Conservation (phyloP, 257 asterid species). For the Forsythia viridissima region DNA sequence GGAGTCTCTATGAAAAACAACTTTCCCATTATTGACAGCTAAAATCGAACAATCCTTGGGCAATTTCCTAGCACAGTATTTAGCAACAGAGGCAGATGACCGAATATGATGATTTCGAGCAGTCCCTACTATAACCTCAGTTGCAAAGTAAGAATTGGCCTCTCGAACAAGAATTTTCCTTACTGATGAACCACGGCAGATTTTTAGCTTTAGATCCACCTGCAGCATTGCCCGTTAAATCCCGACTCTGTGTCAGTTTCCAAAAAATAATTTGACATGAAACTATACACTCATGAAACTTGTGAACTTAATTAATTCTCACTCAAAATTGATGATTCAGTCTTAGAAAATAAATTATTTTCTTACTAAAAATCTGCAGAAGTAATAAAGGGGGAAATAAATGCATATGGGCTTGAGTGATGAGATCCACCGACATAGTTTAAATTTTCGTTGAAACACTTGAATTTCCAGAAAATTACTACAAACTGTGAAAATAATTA, state of each 20-base stretch:
- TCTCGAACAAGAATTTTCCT: constrained; percentile 77
- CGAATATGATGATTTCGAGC: constrained; percentile 66
- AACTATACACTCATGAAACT: too few species aligned
- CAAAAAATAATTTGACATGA: not conserved
- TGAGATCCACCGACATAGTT: constrained; percentile 50
- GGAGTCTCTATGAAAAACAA: constrained; percentile 64
- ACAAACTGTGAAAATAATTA: constrained; percentile 11
- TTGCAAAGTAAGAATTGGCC: constrained; percentile 68
- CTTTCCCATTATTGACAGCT: constrained; percentile 80
- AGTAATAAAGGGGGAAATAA: constrained; percentile 31
- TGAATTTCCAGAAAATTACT: not conserved
- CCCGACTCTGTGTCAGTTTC: not conserved
- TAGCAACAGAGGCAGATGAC: constrained; percentile 77
- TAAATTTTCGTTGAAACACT: not conserved
- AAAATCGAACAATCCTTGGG: constrained; percentile 66
- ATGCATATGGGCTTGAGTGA: constrained; percentile 11
- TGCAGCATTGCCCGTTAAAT: constrained; percentile 33
- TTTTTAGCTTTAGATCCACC: constrained; percentile 96
- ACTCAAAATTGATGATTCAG: not conserved
- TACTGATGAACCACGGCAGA: constrained; percentile 85
- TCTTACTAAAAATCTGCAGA: constrained; percentile 5
- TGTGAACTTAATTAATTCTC: not conserved
- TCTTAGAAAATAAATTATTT: not conserved
- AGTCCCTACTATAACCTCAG: constrained; percentile 76
- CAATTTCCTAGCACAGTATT: constrained; percentile 78